Percentiles rank a stretch among this genome's conserved stretches.
Evolutionary conservation across 2,329 filamentous ascomycete genomes (phyloP).

Genomic region (Magnaporthiopsis rhizophila): DNA sequence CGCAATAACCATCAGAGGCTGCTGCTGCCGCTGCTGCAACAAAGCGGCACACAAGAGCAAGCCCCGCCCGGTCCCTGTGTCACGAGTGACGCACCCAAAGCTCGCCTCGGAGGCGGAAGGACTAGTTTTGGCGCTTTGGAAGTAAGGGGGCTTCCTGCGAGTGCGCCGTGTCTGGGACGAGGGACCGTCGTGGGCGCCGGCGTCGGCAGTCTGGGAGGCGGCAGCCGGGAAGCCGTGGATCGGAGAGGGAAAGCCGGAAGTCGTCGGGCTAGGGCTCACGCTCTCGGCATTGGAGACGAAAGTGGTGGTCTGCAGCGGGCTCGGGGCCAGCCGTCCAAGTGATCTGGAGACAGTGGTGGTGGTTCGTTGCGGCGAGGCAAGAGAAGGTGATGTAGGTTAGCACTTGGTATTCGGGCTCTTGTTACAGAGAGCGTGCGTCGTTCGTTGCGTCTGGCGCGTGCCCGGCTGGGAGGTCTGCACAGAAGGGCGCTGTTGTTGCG

Average conservation of each 20-base stretch:
- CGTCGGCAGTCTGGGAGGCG: conserved; percentile 22
- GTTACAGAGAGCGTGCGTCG: conserved; percentile 24
- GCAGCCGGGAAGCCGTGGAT: conserved; percentile 21
- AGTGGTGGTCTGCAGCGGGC: conserved; percentile 38
- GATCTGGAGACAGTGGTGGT: conserved; percentile 29
- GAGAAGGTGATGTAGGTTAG: conserved; percentile 21
- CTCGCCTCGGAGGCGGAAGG: conserved; percentile 23
- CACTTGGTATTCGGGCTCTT: conserved; percentile 1
- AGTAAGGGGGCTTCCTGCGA: conserved; percentile 25
- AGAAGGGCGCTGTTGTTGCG: conserved; percentile 12
- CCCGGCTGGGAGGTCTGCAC: conserved; percentile 17
- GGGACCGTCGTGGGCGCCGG: conserved; percentile 18
- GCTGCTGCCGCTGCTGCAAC: not conserved
- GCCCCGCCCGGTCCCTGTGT: not conserved
- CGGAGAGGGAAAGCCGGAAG: conserved; percentile 25
- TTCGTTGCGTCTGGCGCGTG: conserved; percentile 13
- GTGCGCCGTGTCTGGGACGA: conserved; percentile 12
- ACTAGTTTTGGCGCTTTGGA: conserved; percentile 29
- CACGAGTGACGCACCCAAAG: not conserved
- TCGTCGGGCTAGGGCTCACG: conserved; percentile 30
- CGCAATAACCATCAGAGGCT: not conserved
- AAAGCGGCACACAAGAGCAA: not conserved
- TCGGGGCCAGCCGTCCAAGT: conserved; percentile 38
- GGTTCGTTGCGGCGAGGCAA: conserved; percentile 1
- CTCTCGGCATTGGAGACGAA: conserved; percentile 32